Percentiles rank a stretch among this genome's conserved stretches.
Evolutionary conservation across 2,329 filamentous ascomycete genomes (phyloP).

Genomic region (Geosmithia putterillii): DNA sequence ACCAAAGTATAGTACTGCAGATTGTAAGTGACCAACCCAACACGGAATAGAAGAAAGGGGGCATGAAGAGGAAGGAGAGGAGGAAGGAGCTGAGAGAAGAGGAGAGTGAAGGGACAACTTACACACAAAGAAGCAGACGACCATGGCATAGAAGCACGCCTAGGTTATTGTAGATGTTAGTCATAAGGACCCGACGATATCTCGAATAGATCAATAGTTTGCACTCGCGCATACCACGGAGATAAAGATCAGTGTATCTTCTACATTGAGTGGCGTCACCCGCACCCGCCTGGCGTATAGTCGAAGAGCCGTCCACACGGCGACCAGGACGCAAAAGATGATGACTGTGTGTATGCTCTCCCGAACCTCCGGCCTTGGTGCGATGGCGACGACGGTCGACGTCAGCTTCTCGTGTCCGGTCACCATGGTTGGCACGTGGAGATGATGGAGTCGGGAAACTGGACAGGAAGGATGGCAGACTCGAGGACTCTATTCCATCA

Average conservation of each 20-base stretch:
- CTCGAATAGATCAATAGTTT: background rate
- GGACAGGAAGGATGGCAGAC: no score
- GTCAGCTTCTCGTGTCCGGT: constrained; percentile 3
- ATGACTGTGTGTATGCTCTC: constrained; percentile 5
- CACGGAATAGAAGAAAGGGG: no score
- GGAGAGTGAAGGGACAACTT: background rate
- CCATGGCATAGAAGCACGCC: constrained; percentile 6
- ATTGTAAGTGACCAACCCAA: constrained; percentile 1
- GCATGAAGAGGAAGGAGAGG: no score
- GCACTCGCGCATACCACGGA: constrained; percentile 6
- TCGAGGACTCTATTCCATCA: no score
- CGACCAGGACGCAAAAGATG: constrained; percentile 5
- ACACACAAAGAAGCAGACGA: constrained; percentile 4
- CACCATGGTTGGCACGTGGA: background rate
- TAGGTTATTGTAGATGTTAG: background rate
- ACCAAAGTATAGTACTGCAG: constrained; percentile 5
- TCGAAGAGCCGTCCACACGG: constrained; percentile 5
- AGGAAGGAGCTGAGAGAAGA: background rate
- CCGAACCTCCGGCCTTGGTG: constrained; percentile 3
- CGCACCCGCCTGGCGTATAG: constrained; percentile 6
- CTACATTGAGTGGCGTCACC: constrained; percentile 4
- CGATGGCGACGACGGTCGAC: constrained; percentile 2
- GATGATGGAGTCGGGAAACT: no score
- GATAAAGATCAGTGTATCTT: constrained; percentile 6
- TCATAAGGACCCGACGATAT: no score